Percentiles rank a stretch among this genome's conserved stretches.
phyloP scores from a whole-genome alignment of 805 yeast species.

The Wickerhamiella galacta region DNA sequence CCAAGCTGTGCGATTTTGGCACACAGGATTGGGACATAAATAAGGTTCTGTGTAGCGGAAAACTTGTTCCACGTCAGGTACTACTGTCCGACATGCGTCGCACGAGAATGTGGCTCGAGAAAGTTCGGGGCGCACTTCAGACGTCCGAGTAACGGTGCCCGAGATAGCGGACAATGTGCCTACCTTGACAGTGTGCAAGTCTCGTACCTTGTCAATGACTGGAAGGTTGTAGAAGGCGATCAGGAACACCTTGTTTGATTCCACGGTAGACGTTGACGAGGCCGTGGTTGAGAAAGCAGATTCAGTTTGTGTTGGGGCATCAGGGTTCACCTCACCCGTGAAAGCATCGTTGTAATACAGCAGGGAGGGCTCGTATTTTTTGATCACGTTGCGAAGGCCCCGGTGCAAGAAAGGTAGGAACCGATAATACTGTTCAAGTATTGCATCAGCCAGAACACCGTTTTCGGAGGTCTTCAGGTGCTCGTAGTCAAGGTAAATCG shows the following conservation, averaged over 20 bases:
- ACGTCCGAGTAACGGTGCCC: slow-evolving; percentile 91
- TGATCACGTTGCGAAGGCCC: slow-evolving; percentile 59
- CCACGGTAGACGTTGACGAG: slow-evolving; percentile 13
- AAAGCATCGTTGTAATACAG: slow-evolving; percentile 18
- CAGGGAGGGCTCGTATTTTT: slow-evolving; percentile 57
- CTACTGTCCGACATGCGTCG: slow-evolving; percentile 68
- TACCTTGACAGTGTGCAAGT: slow-evolving; percentile 72
- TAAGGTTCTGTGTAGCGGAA: slow-evolving; percentile 92
- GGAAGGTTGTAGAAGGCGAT: slow-evolving; percentile 82
- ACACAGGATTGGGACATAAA: slow-evolving; percentile 71
- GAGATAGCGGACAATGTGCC: slow-evolving; percentile 72
- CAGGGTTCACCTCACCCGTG: too few relatives aligned
- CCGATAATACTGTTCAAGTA: slow-evolving; percentile 79
- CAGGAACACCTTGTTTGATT: slow-evolving; percentile 64
- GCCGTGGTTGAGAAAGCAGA: slow-evolving; percentile 21
- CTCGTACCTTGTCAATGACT: slow-evolving; percentile 67
- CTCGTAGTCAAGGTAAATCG: slow-evolving; percentile 71
- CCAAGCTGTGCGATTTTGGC: slow-evolving; percentile 79
- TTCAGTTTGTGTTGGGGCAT: slow-evolving; percentile 19
- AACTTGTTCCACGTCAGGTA: slow-evolving; percentile 81
- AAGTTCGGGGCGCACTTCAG: slow-evolving; percentile 91
- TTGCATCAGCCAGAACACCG: slow-evolving; percentile 78
- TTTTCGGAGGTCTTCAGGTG: slow-evolving; percentile 52
- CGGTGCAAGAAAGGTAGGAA: slow-evolving; percentile 69
- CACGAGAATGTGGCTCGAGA: slow-evolving; percentile 77